A percentile compares a stretch with the other conserved stretches of the same genome.
These are phyloP conservation scores for Karstenula rhodostoma DNA, from an alignment of 2,329 filamentous ascomycete species.

Conservation along the genomic window DNA sequence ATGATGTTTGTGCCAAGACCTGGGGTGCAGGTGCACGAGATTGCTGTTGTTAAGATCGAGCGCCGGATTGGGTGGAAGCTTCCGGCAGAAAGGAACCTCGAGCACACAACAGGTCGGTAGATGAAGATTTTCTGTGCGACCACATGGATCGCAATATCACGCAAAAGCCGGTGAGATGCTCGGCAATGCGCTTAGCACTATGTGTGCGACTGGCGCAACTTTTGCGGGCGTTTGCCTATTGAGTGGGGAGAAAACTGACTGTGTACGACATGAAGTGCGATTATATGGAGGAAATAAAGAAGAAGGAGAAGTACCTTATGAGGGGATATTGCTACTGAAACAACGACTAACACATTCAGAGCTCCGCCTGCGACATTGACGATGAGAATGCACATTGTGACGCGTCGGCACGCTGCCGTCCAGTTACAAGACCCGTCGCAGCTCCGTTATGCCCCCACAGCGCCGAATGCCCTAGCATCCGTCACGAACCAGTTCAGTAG, in stretches of 20 bases:
- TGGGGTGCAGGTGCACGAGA: too few relatives aligned
- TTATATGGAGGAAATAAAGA: neutral
- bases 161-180: constrained; percentile 1
- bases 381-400: too few relatives aligned
- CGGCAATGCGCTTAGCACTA: neutral
- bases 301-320: neutral
- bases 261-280: neutral
- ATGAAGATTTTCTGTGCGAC: too few relatives aligned
- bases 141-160: neutral
- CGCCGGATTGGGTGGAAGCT: too few relatives aligned
- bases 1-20: too few relatives aligned
- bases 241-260: neutral
- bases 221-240: neutral
- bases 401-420: too few relatives aligned
- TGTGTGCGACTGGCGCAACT: constrained; percentile 1
- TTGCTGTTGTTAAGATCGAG: neutral
- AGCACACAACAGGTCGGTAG: too few relatives aligned
- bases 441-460: neutral
- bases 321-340: neutral
- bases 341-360: too few relatives aligned
- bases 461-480: neutral
- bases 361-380: too few relatives aligned
- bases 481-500: neutral
- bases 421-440: neutral
- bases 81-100: too few relatives aligned